These are phyloP conservation scores for Sporormia fimetaria DNA, from an alignment of 495 filamentous ascomycete species.

Conservation along the genomic window DNA sequence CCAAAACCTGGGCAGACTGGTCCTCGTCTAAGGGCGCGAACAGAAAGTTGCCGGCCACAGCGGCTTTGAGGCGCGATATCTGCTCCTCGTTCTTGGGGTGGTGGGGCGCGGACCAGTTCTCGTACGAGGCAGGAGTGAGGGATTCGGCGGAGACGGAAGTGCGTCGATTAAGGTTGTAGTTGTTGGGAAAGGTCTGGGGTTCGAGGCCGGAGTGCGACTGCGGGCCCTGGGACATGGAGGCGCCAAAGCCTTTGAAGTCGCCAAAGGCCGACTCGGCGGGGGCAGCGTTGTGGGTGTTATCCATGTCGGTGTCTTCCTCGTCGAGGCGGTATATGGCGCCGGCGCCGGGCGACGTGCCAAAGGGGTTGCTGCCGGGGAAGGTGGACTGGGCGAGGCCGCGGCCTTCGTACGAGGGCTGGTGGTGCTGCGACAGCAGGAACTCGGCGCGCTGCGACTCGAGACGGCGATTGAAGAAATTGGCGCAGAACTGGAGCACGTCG, in stretches of 20 bases:
- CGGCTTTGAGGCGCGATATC: conserved; percentile 60
- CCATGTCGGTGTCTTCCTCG: conserved; percentile 43
- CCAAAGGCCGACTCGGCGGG: conserved; percentile 27
- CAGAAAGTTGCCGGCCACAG: conserved; percentile 82
- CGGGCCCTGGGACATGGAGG: conserved; percentile 1
- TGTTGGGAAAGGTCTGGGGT: conserved; percentile 68
- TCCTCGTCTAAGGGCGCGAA: conserved; percentile 94
- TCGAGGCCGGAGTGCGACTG: conserved; percentile 19
- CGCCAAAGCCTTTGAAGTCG: conserved; percentile 29
- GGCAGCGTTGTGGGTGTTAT: conserved; percentile 13
- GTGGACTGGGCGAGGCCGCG: conserved; percentile 44
- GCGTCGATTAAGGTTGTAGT: conserved; percentile 86
- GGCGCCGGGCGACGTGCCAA: conserved; percentile 33
- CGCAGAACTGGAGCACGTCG: conserved; percentile 57
- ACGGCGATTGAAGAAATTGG: conserved; percentile 52
- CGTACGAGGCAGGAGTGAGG: conserved; percentile 74
- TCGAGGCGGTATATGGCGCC: conserved; percentile 43
- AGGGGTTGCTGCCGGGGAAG: conserved; percentile 49
- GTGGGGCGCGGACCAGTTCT: conserved; percentile 81
- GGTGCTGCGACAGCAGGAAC: conserved; percentile 37
- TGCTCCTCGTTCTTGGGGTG: conserved; percentile 78
- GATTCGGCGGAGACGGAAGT: conserved; percentile 97
- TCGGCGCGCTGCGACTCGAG: conserved; percentile 49
- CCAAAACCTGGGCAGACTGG: conserved; percentile 71
- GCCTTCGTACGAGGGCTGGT: conserved; percentile 33